Conservation (phyloP, 257 asterid species). For the Solanum bulbocastanum region DNA sequence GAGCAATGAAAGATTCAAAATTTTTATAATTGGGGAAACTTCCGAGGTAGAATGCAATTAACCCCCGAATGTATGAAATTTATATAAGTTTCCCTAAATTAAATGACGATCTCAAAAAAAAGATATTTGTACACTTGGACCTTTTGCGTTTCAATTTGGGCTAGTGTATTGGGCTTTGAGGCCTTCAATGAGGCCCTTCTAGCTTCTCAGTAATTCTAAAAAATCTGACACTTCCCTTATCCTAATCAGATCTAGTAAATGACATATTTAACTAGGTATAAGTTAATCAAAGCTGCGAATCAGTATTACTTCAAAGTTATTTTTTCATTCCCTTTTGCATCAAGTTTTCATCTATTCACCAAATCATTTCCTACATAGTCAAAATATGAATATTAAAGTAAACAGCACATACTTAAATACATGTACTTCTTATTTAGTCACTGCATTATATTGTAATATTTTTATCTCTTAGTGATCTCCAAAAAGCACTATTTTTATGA, state of each 20-base stretch:
- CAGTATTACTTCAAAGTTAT: background rate
- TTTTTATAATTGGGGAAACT: accelerated
- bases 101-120: background rate
- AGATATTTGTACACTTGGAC: background rate
- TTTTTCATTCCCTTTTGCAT: background rate
- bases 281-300: no score
- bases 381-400: background rate
- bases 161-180: background rate
- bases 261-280: background rate
- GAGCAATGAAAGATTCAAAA: no score
- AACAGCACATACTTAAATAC: background rate
- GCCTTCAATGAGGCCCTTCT: background rate
- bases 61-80: no score
- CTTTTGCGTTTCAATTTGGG: background rate
- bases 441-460: background rate
- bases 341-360: background rate
- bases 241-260: background rate
- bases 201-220: no score
- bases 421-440: background rate
- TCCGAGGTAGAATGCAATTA: no score
- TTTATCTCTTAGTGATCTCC: no score
- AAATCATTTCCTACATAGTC: background rate
- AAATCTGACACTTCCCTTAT: background rate
- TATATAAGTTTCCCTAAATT: no score
- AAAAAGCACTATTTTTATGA: no score